Evolutionary conservation across 306 rosid genomes (phyloP).

Genomic region (Delonix regia): DNA sequence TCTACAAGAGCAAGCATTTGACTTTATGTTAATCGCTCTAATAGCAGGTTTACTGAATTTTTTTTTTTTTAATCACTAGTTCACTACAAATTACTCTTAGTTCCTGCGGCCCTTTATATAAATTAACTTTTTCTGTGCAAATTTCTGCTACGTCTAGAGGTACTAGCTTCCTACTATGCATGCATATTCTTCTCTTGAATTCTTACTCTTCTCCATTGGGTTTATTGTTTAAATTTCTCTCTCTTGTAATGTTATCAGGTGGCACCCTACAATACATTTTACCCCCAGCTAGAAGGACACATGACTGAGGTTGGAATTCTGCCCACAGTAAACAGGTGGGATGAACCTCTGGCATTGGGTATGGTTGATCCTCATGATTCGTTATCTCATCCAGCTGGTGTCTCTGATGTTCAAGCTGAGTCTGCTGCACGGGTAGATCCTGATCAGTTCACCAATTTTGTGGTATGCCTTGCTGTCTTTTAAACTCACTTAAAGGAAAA

Average conservation of each 20-base stretch:
- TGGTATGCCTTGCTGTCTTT: slow-evolving; percentile 56
- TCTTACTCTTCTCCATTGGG: slow-evolving; percentile 24
- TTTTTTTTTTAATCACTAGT: background rate
- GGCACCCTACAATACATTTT: slow-evolving; percentile 96
- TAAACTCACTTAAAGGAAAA: slow-evolving; percentile 7
- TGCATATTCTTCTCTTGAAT: slow-evolving; percentile 27
- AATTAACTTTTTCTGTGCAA: slow-evolving; percentile 4
- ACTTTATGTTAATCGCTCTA: slow-evolving; percentile 10
- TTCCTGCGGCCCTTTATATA: background rate
- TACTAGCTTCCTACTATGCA: slow-evolving; percentile 14
- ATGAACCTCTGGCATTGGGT: slow-evolving; percentile 78
- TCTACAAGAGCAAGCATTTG: slow-evolving; percentile 26
- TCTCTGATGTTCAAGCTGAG: slow-evolving; percentile 89
- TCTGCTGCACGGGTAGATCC: slow-evolving; percentile 73
- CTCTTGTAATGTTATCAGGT: slow-evolving; percentile 58
- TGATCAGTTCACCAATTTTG: slow-evolving; percentile 84
- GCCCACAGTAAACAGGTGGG: slow-evolving; percentile 79
- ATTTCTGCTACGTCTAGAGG: slow-evolving; percentile 18
- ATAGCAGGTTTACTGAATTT: background rate
- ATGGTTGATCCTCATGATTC: slow-evolving; percentile 97
- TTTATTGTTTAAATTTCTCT: slow-evolving; percentile 31
- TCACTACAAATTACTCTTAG: background rate
- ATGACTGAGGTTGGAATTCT: slow-evolving; percentile 85
- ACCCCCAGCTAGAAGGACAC: slow-evolving; percentile 83
- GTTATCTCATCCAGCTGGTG: slow-evolving; percentile 98